Percentiles rank a stretch among this genome's conserved stretches.
Evolutionary conservation across 257 asterid species (phyloP).

Genomic region (Lycium ferocissimum): DNA sequence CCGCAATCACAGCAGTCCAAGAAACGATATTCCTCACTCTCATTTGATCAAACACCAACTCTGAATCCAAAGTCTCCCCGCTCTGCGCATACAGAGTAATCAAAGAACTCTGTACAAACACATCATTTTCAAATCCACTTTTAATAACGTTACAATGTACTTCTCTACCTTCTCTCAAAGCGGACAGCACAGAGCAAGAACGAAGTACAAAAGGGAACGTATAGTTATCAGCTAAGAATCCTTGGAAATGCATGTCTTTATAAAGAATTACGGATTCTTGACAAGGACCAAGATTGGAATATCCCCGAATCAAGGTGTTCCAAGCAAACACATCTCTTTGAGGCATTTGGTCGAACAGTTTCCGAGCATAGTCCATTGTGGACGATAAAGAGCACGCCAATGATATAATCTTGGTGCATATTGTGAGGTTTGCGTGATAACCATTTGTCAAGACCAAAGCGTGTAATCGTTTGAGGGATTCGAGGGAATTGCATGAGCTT

Average conservation of each 20-base stretch:
- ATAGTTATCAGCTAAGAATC: slow-evolving; percentile 28
- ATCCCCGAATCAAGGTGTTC: slow-evolving; percentile 37
- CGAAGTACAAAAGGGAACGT: slow-evolving; percentile 34
- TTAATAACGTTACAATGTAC: slow-evolving; percentile 33
- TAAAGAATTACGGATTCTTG: slow-evolving; percentile 28
- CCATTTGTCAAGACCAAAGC: slow-evolving; percentile 29
- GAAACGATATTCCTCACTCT: slow-evolving; percentile 34
- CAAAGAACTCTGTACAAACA: slow-evolving; percentile 39
- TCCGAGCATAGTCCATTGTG: slow-evolving; percentile 29
- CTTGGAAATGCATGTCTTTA: slow-evolving; percentile 17
- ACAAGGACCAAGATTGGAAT: slow-evolving; percentile 35
- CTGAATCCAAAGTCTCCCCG: slow-evolving; percentile 24
- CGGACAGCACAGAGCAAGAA: slow-evolving; percentile 32
- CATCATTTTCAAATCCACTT: slow-evolving; percentile 31
- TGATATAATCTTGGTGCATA: slow-evolving; percentile 29
- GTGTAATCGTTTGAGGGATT: slow-evolving; percentile 30
- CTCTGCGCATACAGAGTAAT: slow-evolving; percentile 32
- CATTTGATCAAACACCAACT: slow-evolving; percentile 37
- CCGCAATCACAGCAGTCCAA: slow-evolving; percentile 40
- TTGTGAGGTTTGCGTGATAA: slow-evolving; percentile 14
- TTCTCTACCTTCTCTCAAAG: slow-evolving; percentile 33
- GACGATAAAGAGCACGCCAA: background rate
- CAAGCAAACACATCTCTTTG: slow-evolving; percentile 30
- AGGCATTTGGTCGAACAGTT: slow-evolving; percentile 34
- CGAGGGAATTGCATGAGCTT: slow-evolving; percentile 31